A percentile compares a stretch with the other conserved stretches of the same genome.
Evolutionary conservation across 1,284 basidiomycete species (phyloP).

Genomic region (Malassezia sympodialis): DNA sequence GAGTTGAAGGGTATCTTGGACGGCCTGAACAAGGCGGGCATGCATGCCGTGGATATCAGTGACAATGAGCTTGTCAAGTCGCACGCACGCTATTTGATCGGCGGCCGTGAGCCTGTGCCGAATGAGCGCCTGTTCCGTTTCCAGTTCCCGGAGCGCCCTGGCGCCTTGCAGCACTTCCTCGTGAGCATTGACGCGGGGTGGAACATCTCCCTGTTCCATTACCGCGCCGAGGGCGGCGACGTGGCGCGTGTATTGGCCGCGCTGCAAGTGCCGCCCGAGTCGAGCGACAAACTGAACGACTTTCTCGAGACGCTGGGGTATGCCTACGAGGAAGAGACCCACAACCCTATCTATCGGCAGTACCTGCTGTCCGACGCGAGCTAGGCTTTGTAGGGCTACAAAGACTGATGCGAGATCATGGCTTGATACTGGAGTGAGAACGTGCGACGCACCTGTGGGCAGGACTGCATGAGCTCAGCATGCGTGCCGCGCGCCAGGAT

Average conservation of each 20-base stretch:
- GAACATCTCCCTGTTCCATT: conserved; percentile 96
- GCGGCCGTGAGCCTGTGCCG: conserved; percentile 55
- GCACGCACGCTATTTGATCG: conserved; percentile 87
- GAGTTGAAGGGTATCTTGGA: conserved; percentile 39
- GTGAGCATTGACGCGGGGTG: conserved; percentile 64
- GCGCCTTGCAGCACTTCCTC: conserved; percentile 74
- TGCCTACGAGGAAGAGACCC: conserved; percentile 78
- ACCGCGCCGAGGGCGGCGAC: conserved; percentile 77
- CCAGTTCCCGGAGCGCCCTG: conserved; percentile 92
- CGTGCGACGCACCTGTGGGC: not conserved
- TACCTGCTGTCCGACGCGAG: conserved; percentile 52
- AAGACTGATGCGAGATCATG: conserved; percentile 33
- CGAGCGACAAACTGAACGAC: conserved; percentile 59
- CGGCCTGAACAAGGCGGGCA: conserved; percentile 59
- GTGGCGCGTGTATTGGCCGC: conserved; percentile 59
- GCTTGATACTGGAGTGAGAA: conserved; percentile 21
- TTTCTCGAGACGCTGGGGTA: conserved; percentile 75
- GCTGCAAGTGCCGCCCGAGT: conserved; percentile 64
- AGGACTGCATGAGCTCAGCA: conserved; percentile 28
- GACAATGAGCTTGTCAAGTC: conserved; percentile 92
- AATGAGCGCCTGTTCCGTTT: conserved; percentile 89
- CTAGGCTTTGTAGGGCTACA: conserved; percentile 4
- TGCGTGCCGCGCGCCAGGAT: conserved; percentile 38
- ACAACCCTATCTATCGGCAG: conserved; percentile 72
- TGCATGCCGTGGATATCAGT: conserved; percentile 76